Percentiles rank a stretch among this genome's conserved stretches.
These are phyloP conservation scores for Harrya chromipes DNA, from an alignment of 768 basidiomycete species.

Conservation along the genomic window DNA sequence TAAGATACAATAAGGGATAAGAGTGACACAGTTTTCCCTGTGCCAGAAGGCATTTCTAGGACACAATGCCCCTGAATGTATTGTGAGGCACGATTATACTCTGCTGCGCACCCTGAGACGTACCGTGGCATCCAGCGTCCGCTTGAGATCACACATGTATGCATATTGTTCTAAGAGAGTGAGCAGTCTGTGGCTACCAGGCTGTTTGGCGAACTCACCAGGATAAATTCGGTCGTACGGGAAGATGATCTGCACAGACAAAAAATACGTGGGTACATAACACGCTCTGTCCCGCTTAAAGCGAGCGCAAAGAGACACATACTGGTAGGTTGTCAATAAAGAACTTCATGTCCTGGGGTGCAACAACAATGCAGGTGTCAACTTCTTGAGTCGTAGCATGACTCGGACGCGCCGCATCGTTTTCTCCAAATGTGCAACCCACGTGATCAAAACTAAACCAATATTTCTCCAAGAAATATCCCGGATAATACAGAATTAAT, in stretches of 20 bases:
- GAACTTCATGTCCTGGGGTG: slow-evolving; percentile 61
- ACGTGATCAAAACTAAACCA: slow-evolving; percentile 11
- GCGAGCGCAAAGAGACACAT: slow-evolving; percentile 21
- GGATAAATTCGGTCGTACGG: slow-evolving; percentile 96
- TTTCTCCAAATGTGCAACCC: neutral
- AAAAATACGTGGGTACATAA: neutral
- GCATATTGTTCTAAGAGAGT: slow-evolving; percentile 84
- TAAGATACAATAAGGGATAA: slow-evolving; percentile 96
- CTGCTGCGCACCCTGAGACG: slow-evolving; percentile 12
- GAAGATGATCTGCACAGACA: slow-evolving; percentile 65
- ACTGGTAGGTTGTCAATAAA: slow-evolving; percentile 79
- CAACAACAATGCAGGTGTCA: neutral
- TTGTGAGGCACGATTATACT: neutral
- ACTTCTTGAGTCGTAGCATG: too few relatives aligned
- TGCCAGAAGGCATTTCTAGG: slow-evolving; percentile 99
- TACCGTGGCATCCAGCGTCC: slow-evolving; percentile 92
- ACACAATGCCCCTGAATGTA: slow-evolving; percentile 87
- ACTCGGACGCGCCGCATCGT: too few relatives aligned
- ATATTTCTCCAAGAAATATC: neutral
- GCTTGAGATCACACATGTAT: slow-evolving; percentile 98
- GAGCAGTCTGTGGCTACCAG: slow-evolving; percentile 6
- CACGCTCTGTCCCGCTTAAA: neutral
- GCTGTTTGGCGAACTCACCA: slow-evolving; percentile 45
- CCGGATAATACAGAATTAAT: neutral
- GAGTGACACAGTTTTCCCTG: slow-evolving; percentile 96